Conservation (phyloP, 495 filamentous ascomycete genomes). For the Podospora pseudoanserina region DNA sequence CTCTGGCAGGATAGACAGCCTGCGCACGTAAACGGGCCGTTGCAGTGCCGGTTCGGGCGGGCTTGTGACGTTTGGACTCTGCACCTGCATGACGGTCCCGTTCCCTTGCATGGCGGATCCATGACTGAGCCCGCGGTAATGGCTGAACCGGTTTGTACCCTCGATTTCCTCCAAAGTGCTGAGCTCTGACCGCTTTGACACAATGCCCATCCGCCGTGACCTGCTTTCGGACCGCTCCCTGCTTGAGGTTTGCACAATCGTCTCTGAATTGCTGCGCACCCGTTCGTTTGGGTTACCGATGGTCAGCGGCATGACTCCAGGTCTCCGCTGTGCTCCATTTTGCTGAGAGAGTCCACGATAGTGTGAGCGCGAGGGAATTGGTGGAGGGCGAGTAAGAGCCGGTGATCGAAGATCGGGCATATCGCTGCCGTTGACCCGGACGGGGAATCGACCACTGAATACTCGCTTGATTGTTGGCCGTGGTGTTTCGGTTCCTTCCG, state of each 20-base stretch:
- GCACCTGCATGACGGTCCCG: slow-evolving; percentile 34
- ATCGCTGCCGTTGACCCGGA: slow-evolving; percentile 65
- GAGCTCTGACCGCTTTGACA: slow-evolving; percentile 70
- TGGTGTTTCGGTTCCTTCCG: slow-evolving; percentile 67
- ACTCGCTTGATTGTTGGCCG: slow-evolving; percentile 67
- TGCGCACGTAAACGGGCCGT: slow-evolving; percentile 60
- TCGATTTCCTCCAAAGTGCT: slow-evolving; percentile 71
- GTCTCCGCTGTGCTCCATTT: slow-evolving; percentile 58
- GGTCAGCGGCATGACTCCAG: slow-evolving; percentile 63
- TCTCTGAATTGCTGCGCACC: slow-evolving; percentile 87
- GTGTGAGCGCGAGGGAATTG: slow-evolving; percentile 72
- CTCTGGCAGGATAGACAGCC: slow-evolving; percentile 81
- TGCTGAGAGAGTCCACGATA: slow-evolving; percentile 75
- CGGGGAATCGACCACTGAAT: slow-evolving; percentile 75
- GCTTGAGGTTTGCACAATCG: slow-evolving; percentile 52
- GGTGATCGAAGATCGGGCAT: slow-evolving; percentile 60
- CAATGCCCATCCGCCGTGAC: slow-evolving; percentile 77
- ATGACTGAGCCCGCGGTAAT: slow-evolving; percentile 77
- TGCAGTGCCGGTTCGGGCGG: slow-evolving; percentile 54
- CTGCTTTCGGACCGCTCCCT: slow-evolving; percentile 51
- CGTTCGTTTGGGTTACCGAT: slow-evolving; percentile 72
- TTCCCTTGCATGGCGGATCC: slow-evolving; percentile 67
- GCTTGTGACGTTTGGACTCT: slow-evolving; percentile 53
- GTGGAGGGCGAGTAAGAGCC: slow-evolving; percentile 62
- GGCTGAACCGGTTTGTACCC: slow-evolving; percentile 67